phyloP scores from a whole-genome alignment of 2,329 filamentous ascomycete genomes.

The Arthrobotrys entomopaga region DNA sequence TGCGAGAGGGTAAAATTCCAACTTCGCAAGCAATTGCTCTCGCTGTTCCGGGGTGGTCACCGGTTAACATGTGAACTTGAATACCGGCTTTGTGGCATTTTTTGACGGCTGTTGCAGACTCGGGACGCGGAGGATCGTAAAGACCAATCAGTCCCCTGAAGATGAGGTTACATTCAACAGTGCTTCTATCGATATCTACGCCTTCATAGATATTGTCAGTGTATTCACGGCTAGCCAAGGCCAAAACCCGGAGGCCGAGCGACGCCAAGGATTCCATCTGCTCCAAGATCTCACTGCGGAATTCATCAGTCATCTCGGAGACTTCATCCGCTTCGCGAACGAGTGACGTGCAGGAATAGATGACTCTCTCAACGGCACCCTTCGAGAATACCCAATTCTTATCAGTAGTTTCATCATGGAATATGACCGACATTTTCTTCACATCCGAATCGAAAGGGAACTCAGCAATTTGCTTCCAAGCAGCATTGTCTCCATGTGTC shows the following conservation, averaged over 20 bases:
- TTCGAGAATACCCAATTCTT: slow-evolving; percentile 70
- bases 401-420: slow-evolving; percentile 63
- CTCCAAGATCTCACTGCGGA: slow-evolving; percentile 67
- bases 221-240: slow-evolving; percentile 68
- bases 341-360: slow-evolving; percentile 71
- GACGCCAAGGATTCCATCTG: slow-evolving; percentile 76
- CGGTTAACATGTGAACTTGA: slow-evolving; percentile 83
- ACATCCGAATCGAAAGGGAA: slow-evolving; percentile 79
- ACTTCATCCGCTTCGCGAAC: slow-evolving; percentile 64
- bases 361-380: slow-evolving; percentile 75
- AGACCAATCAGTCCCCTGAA: slow-evolving; percentile 84
- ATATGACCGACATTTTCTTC: slow-evolving; percentile 81
- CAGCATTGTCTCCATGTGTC: slow-evolving; percentile 64
- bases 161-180: slow-evolving; percentile 74
- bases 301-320: slow-evolving; percentile 61
- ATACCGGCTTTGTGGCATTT: slow-evolving; percentile 79
- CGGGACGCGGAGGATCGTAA: slow-evolving; percentile 84
- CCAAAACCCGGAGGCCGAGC: slow-evolving; percentile 75
- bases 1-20: slow-evolving; percentile 76
- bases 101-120: slow-evolving; percentile 77
- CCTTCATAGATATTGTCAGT: slow-evolving; percentile 61
- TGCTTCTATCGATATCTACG: slow-evolving; percentile 67
- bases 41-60: slow-evolving; percentile 82
- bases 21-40: slow-evolving; percentile 81
- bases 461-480: slow-evolving; percentile 72